Conservation (phyloP, 805 yeast species). For the Saccharomycopsis sp. region DNA sequence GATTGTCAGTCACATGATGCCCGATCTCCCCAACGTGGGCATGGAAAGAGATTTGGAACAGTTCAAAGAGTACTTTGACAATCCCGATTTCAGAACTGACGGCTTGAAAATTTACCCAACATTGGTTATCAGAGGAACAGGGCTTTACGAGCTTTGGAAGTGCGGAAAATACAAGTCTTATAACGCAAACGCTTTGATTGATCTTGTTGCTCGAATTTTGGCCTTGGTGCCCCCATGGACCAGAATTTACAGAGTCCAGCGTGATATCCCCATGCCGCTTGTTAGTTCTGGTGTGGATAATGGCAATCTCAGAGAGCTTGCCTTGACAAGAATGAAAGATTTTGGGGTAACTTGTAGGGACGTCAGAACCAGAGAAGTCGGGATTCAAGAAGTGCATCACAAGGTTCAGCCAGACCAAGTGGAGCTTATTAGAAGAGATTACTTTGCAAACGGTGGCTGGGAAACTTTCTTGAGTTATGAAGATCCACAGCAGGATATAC, state of each 20-base stretch:
- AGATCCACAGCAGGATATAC: constrained; percentile 92
- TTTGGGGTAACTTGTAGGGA: constrained; percentile 94
- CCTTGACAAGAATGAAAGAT: constrained; percentile 95
- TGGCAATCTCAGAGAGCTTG: constrained; percentile 91
- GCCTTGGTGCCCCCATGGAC: constrained; percentile 99
- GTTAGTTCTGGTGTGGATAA: constrained; percentile 97
- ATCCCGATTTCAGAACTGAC: constrained; percentile 94
- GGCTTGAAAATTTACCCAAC: constrained; percentile 95
- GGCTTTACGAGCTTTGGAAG: constrained; percentile 94
- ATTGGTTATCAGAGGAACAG: constrained; percentile 93
- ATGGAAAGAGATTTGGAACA: constrained; percentile 97
- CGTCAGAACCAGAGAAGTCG: constrained; percentile 96
- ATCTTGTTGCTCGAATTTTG: constrained; percentile 88
- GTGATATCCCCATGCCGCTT: constrained; percentile 98
- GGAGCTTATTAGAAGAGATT: constrained; percentile 89
- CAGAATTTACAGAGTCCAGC: constrained; percentile 92
- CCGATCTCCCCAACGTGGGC: constrained; percentile 96
- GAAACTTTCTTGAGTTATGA: constrained; percentile 94
- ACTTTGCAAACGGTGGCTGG: constrained; percentile 98
- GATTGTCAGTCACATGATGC: constrained; percentile 99
- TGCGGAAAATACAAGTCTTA: constrained; percentile 90
- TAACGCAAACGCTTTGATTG: constrained; percentile 88
- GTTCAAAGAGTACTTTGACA: constrained; percentile 92
- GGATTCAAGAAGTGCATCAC: constrained; percentile 96
- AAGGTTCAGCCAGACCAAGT: constrained; percentile 96